Percentiles rank a stretch among this genome's conserved stretches.
These are phyloP conservation scores for Phaeoacremonium minimum DNA, from an alignment of 2,329 filamentous ascomycete species.

Conservation along the genomic window DNA sequence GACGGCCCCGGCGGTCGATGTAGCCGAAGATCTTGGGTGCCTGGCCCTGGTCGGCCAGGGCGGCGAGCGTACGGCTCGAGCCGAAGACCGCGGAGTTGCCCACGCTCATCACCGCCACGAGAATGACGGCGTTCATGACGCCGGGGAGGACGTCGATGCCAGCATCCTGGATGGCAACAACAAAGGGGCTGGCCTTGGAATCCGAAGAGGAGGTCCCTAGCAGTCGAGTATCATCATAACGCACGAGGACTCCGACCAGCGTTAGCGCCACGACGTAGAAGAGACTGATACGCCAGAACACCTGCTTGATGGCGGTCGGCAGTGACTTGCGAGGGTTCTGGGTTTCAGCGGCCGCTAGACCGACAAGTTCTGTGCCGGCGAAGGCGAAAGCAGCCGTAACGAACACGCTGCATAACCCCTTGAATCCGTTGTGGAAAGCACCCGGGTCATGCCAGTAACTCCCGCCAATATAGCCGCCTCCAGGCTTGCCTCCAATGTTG, in stretches of 20 bases:
- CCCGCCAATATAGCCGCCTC: constrained; percentile 74
- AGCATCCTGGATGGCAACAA: constrained; percentile 84
- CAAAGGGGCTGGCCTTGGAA: constrained; percentile 66
- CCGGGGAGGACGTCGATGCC: constrained; percentile 78
- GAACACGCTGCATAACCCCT: constrained; percentile 75
- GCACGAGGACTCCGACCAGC: constrained; percentile 78
- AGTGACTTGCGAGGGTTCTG: constrained; percentile 77
- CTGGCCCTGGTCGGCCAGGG: constrained; percentile 82
- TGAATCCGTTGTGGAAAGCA: constrained; percentile 81
- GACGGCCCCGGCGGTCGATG: constrained; percentile 78
- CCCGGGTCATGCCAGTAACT: constrained; percentile 74
- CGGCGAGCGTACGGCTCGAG: constrained; percentile 83
- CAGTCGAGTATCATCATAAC: constrained; percentile 63
- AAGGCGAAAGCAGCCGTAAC: constrained; percentile 76
- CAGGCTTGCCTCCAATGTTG: constrained; percentile 73
- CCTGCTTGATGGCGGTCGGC: constrained; percentile 84
- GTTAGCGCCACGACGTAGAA: constrained; percentile 85
- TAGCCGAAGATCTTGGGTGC: constrained; percentile 75
- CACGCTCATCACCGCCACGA: constrained; percentile 84
- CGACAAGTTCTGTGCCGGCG: constrained; percentile 71
- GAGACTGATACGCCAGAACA: constrained; percentile 89
- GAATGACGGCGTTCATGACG: constrained; percentile 92
- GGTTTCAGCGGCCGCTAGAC: constrained; percentile 73
- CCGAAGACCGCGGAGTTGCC: constrained; percentile 91
- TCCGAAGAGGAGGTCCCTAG: constrained; percentile 45